Evolutionary conservation across 805 yeast species (phyloP).

Genomic region (Wickerhamiella musiphila): DNA sequence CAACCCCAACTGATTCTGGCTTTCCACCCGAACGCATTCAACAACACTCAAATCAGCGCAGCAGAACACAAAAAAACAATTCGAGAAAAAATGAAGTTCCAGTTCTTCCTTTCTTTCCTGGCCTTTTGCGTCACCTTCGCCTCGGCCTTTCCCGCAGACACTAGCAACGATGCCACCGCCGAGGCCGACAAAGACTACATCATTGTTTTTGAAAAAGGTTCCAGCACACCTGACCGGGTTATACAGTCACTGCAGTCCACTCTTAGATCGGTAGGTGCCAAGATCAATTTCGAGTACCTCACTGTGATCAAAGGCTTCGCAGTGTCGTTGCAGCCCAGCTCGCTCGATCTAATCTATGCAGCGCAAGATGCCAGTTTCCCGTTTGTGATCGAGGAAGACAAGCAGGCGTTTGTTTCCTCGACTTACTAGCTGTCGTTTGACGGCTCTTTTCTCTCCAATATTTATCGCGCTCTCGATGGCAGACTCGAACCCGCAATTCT

Average conservation of each 20-base stretch:
- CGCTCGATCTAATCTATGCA: constrained; percentile 11
- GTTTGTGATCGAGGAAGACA: constrained; percentile 30
- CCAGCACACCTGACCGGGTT: constrained; percentile 19
- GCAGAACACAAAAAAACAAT: not conserved
- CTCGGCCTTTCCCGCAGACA: not conserved
- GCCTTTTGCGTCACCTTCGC: not conserved
- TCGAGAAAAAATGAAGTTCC: not conserved
- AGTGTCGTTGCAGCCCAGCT: constrained; percentile 23
- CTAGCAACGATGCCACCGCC: not conserved
- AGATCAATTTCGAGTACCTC: constrained; percentile 30
- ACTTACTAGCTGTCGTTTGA: not conserved
- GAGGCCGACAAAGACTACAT: constrained; percentile 10
- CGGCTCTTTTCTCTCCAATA: not conserved
- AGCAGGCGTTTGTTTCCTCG: constrained; percentile 22
- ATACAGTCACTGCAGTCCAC: constrained; percentile 21
- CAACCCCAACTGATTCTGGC: not conserved
- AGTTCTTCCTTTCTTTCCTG: not conserved
- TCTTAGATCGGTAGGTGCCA: constrained; percentile 27
- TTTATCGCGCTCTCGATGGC: too few relatives aligned
- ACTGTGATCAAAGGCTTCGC: constrained; percentile 33
- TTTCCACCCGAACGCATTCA: not conserved
- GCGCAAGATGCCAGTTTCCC: constrained; percentile 21
- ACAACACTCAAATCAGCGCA: not conserved
- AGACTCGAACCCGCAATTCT: too few relatives aligned
- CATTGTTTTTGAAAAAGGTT: constrained; percentile 18